Percentiles rank a stretch among this genome's conserved stretches.
Conservation (phyloP, 768 basidiomycete species). For the Leccinum uliginosum region DNA sequence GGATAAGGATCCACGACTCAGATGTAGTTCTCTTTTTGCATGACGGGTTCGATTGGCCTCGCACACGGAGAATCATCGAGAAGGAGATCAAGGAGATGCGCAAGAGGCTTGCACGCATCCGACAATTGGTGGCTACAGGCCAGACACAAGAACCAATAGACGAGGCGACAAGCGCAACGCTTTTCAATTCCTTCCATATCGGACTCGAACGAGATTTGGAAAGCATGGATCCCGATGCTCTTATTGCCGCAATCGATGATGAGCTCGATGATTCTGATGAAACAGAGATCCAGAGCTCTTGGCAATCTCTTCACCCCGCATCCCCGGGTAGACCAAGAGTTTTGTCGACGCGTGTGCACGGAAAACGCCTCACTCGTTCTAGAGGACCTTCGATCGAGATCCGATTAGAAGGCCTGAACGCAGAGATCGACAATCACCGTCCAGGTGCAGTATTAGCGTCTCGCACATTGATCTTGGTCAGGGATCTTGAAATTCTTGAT, state of each 20-base stretch:
- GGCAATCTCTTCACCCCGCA: constrained; percentile 75
- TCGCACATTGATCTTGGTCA: constrained; percentile 61
- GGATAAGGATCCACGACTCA: constrained; percentile 54
- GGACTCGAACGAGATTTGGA: constrained; percentile 80
- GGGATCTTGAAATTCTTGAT: constrained; percentile 85
- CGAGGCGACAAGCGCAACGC: constrained; percentile 65
- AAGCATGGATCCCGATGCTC: constrained; percentile 65
- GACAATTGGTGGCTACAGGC: constrained; percentile 87
- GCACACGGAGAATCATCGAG: constrained; percentile 83
- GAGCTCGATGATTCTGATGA: constrained; percentile 78
- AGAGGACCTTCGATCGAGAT: constrained; percentile 83
- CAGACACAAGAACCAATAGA: constrained; percentile 76
- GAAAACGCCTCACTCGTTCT: constrained; percentile 65
- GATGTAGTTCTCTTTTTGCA: constrained; percentile 72
- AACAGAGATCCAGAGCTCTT: constrained; percentile 76
- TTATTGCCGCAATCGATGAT: constrained; percentile 91
- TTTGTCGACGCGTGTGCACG: constrained; percentile 39
- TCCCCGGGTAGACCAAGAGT: constrained; percentile 40
- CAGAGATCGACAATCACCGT: constrained; percentile 63
- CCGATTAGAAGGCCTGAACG: constrained; percentile 55
- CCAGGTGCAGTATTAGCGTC: constrained; percentile 56
- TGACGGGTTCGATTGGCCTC: constrained; percentile 92
- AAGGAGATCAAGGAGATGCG: constrained; percentile 87
- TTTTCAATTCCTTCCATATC: constrained; percentile 94
- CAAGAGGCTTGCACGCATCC: constrained; percentile 78